Base-by-base conservation (phyloP, 352 stramenopile genomes). In the Globisporangium echinulatum region DNA sequence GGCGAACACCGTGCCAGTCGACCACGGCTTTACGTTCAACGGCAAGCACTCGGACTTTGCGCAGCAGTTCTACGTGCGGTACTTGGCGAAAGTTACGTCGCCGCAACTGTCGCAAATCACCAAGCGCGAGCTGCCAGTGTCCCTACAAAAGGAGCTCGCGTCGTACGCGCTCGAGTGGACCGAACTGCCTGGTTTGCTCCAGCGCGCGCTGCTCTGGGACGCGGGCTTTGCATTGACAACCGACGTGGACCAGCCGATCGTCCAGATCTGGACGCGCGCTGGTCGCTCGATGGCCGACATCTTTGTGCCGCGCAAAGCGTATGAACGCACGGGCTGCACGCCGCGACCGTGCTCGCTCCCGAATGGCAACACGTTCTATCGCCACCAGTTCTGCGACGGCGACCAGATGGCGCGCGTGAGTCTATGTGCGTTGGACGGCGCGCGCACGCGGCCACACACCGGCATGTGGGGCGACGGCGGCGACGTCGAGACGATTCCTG, bases 141-240 rank as follows among this genome's bases (percentile, higher is more conserved):
- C 66, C 6, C 48, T 90, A 8, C 54, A 63, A 10, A 47, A 64
- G 8, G 47, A 70, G 52, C 66, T 90, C 9, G 62, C 57, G 54
- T 50, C 49, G 25, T 66, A 74, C 51, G 68, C 64, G n/a, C 70
- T 90, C 4, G 49, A 25, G 1, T 90, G 77, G 75, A 49, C 53
- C 11, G 70, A 83, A 17, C 53, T 90, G 1, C 77, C 78, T 1
- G 77, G 79, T 0, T 58, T 90, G 1, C 61, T 89, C 3, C 82
- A 92, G 52, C 74, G 77, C 13, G 79, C 79, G 5, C 59, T 92
- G 46, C 63, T 92, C 5, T 92, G 82, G 79, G 77, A 92, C 55
- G 68, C 69, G 0, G 82, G 82, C 43, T 92, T 83, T 62, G 78
- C 72, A 17, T 57, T 88, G 11, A 74, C 77, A 4, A 57, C 62